Conservation (phyloP, 306 rosid genomes). For the Carpinus viminea region DNA sequence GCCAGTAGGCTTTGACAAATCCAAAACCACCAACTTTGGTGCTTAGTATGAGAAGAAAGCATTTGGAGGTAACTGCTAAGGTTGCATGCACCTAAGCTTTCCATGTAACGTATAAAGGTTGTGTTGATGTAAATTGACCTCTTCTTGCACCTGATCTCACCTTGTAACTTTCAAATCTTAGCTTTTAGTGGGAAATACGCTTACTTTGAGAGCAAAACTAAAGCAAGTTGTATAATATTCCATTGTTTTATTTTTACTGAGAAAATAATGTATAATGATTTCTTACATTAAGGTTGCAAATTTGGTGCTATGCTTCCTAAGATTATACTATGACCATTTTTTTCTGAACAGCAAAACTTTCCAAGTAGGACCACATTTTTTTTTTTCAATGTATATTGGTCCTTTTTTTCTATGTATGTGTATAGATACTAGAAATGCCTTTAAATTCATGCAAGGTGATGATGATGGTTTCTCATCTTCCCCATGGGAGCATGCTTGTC, state of each 20-base stretch:
- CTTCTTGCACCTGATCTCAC: background rate
- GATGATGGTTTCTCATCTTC: no score
- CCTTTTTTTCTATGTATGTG: no score
- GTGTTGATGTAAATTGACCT: background rate
- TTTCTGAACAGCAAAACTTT: background rate
- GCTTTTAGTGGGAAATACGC: no score
- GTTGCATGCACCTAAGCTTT: background rate
- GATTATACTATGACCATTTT: background rate
- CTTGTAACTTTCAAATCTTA: background rate
- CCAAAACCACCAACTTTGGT: constrained; percentile 8
- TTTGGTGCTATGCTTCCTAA: no score
- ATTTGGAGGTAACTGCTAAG: background rate
- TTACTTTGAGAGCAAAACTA: background rate
- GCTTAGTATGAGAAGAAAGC: constrained; percentile 1
- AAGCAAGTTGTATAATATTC: no score
- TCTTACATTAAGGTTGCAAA: no score
- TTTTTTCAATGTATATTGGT: no score
- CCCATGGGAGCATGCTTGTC: no score
- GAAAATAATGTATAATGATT: no score
- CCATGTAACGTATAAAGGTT: background rate
- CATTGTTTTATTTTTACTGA: no score
- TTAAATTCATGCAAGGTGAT: no score
- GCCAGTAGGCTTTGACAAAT: constrained; percentile 51
- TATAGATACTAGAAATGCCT: no score
- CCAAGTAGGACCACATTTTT: background rate